Percentiles rank a stretch among this genome's conserved stretches.
phyloP scores from a whole-genome alignment of 441 rosid species.

The Pelargonium citronellum region DNA sequence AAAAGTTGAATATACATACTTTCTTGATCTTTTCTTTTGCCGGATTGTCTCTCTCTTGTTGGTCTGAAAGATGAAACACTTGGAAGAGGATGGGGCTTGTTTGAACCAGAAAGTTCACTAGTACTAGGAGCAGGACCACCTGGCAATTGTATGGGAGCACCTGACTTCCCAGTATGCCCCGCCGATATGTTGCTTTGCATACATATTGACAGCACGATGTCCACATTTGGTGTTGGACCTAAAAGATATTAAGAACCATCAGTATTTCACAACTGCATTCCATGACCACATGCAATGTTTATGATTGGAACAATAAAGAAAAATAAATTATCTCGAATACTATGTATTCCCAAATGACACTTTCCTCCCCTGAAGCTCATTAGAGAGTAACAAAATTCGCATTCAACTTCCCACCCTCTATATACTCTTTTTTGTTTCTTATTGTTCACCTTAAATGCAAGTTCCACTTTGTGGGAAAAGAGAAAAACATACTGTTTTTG shows the following conservation, averaged over 20 bases:
- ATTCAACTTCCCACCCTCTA: too few species aligned
- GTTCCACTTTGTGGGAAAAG: too few species aligned
- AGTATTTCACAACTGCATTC: neutral
- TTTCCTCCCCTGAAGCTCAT: too few species aligned
- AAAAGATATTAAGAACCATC: conserved; percentile 11
- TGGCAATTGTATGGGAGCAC: conserved; percentile 26
- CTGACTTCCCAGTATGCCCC: conserved; percentile 42
- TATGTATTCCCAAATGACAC: too few species aligned
- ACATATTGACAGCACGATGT: conserved; percentile 76
- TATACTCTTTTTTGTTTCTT: too few species aligned
- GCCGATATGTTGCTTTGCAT: conserved; percentile 65
- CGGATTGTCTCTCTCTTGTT: conserved; percentile 49
- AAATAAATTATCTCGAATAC: too few species aligned
- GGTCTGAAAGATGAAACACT: conserved; percentile 58
- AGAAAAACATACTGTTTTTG: too few species aligned
- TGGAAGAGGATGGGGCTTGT: conserved; percentile 43
- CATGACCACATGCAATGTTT: too few species aligned
- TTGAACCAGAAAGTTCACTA: conserved; percentile 63
- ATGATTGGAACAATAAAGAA: too few species aligned
- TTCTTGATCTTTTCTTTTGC: conserved; percentile 62
- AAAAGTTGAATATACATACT: conserved; percentile 34
- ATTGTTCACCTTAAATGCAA: too few species aligned
- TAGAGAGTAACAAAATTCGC: too few species aligned
- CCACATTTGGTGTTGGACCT: conserved; percentile 81
- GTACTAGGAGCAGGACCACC: conserved; percentile 45